Conservation (phyloP, 139 green algal genomes). For the Tetraselmis striata region DNA sequence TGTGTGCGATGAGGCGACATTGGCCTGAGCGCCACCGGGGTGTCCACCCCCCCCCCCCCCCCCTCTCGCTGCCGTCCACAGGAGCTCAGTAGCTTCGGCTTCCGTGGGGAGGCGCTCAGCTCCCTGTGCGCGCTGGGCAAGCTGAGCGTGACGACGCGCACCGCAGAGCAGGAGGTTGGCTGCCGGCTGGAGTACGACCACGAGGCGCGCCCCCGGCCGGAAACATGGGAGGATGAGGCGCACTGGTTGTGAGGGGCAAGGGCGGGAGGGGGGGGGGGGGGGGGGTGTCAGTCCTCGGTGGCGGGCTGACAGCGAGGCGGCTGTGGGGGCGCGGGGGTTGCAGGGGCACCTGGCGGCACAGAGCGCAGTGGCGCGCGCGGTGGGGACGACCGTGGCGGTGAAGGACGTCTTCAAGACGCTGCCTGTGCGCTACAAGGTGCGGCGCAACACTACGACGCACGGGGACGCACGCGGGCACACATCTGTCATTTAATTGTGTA, state of each 20-base stretch:
- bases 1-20: background rate
- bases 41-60: no score
- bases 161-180: conserved; percentile 38
- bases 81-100: conserved; percentile 83
- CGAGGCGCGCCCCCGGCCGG: conserved; percentile 31
- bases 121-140: conserved; percentile 76
- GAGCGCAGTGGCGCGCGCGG: conserved; percentile 41
- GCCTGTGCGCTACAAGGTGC: conserved; percentile 78
- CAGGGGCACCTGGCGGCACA: conserved; percentile 2
- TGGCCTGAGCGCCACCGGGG: no score
- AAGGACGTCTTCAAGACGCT: conserved; percentile 78
- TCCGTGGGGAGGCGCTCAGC: conserved; percentile 89
- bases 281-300: no score
- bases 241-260: background rate
- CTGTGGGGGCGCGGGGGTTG: no score
- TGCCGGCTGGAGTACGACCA: conserved; percentile 61
- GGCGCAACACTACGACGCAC: no score
- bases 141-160: conserved; percentile 74
- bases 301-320: no score
- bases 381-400: conserved; percentile 85
- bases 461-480: no score
- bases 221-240: no score
- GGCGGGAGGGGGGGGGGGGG: background rate
- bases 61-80: conserved; percentile 21
- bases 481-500: no score